Base-by-base conservation (phyloP, 495 filamentous ascomycete genomes). In the Penicillium silybi region DNA sequence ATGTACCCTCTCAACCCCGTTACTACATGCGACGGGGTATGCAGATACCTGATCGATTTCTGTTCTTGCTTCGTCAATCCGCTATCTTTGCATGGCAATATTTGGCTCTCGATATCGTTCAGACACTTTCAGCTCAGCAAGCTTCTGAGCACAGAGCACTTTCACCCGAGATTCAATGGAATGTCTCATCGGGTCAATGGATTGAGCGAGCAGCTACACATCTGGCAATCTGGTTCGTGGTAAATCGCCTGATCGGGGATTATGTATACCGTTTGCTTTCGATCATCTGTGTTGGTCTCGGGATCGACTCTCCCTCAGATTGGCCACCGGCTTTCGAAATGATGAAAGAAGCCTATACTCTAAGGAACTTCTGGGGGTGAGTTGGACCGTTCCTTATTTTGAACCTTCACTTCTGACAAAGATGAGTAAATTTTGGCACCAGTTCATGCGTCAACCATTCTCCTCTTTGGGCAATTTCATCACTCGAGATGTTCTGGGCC, bases 251-350 rank as follows among this genome's bases (percentile, higher is more conserved):
- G 16, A 34, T 64, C 5, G 56, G 57, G 13, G 64, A 67, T 38
- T 45, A 54, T 8, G 42, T 44, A 10, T 55, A 67, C 29, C 59
- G 62, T 4, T 27, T 40, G 0, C 48, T 58, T n/a, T 64, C 64
- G 2, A 41, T 67, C 0, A 43, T 67, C 6, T 8, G 41, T 20
- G 64, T 65, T 5, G 58, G 59, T 11, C 19, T 61, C 11, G 48
- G 53, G 1, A 19, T 67, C 1, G 52, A 58, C 2, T 55, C 51
- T 11, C 56, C 64, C 3, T 51, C 60, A 39, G 57, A 70, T 17
- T 75, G 69, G 53, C 69, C 68, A 27, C 66, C 66, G 10, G 41
- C 69, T 11, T 74, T 64, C 35, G 72, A 71, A 20, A 61, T 54
- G 38, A 41, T 62, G 1, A 11, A 44, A 22, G 65, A 70, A 35